Base-by-base conservation (phyloP, 2,329 filamentous ascomycete species). In the Aspergillus pseudotamarii region DNA sequence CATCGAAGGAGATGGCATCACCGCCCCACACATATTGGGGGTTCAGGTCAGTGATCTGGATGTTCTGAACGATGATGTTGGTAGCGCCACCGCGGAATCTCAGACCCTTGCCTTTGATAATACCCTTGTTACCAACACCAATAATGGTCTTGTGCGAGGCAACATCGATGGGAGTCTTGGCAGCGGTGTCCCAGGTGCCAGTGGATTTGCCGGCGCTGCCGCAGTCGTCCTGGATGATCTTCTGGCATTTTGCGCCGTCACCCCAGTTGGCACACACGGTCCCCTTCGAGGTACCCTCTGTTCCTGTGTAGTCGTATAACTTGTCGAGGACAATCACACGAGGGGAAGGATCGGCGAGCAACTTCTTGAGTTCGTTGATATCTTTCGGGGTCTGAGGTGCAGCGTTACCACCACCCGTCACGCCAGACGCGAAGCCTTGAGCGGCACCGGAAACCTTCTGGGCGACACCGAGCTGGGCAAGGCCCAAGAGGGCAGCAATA, bases 31-130 rank as follows among this genome's bases (percentile, higher is more conserved):
- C 82, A 64, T 84, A 83, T 69, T 82, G 68, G 3, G 84, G 84
- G 76, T 86, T 86, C 38, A 79, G 58, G 32, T 75, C 76, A 48
- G 83, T 85, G 69, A 86, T 81, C 64, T 81, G 78, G 61, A 86
- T 76, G 73, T 86, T 86, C 62, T 85, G 86, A 69, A 87, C 82
- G 70, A 88, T 88, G 73, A 89, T 76, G 73, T 88, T 86, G 69
- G 75, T 80, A 8, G 76, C 79, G 50, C 74, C 75, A 57, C 67
- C 71, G 51, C 72, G 70, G 26, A 84, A 76, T 32, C 81, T 79
- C 28, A 86, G 73, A 59, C 84, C 84, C 78, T 85, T 86, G 69
- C 84, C 84, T 66, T 80, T 81, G 69, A 87, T 85, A 28, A 86
- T 73, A 70, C 83, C 85, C 67, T 79, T 77, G 68, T 70, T 75